Evolutionary conservation across 805 yeast species (phyloP).

Genomic region (Suhomyces vadensis): DNA sequence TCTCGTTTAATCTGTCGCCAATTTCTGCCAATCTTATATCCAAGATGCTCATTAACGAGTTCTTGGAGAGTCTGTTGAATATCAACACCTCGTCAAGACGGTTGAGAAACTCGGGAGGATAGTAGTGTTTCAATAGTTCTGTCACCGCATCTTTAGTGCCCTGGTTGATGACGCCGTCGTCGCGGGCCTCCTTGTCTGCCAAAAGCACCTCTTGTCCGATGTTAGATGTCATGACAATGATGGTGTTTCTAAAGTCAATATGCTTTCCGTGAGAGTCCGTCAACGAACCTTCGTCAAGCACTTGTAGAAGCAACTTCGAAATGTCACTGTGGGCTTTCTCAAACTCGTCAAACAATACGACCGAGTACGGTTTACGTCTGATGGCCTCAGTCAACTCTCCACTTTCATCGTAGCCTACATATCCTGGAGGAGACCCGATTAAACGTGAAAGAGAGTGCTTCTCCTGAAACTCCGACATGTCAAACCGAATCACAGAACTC

Average conservation of each 20-base stretch:
- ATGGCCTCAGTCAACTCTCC: constrained; percentile 98
- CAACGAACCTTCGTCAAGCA: constrained; percentile 89
- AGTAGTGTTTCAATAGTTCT: constrained; percentile 66
- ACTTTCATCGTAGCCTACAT: constrained; percentile 92
- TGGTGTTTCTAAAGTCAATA: constrained; percentile 91
- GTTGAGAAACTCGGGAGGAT: constrained; percentile 95
- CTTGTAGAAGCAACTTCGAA: constrained; percentile 87
- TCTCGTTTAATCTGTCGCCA: constrained; percentile 71
- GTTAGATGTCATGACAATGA: constrained; percentile 94
- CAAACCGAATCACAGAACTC: constrained; percentile 83
- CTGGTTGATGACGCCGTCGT: constrained; percentile 58
- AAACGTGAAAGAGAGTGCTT: constrained; percentile 86
- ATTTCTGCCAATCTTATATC: constrained; percentile 83
- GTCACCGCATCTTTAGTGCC: constrained; percentile 58
- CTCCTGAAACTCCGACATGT: constrained; percentile 98
- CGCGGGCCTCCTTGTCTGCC: constrained; percentile 58
- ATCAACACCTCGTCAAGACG: constrained; percentile 92
- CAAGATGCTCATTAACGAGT: constrained; percentile 74
- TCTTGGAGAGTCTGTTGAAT: constrained; percentile 83
- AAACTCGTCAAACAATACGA: constrained; percentile 90
- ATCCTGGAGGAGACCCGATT: constrained; percentile 98
- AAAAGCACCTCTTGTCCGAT: constrained; percentile 90
- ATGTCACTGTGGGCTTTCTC: constrained; percentile 97
- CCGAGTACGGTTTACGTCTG: constrained; percentile 91
- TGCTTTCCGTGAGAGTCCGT: constrained; percentile 95